Percentiles rank a stretch among this genome's conserved stretches.
Conservation (phyloP, 106 monocot species). For the Iris macrosiphon region DNA sequence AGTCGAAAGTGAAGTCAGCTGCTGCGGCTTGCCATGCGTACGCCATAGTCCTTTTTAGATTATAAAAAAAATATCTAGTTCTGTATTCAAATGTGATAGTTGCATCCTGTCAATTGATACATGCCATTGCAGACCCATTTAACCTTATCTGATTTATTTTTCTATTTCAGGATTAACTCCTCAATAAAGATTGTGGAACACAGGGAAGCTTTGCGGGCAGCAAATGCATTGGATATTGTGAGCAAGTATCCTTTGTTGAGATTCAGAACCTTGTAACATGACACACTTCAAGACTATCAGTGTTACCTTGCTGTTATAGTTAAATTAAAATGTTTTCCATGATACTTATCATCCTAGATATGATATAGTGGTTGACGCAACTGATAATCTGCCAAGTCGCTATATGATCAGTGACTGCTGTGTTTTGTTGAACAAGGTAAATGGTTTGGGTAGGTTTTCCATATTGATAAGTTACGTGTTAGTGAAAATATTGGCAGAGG, state of each 20-base stretch:
- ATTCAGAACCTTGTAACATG: not conserved
- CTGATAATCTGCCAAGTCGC: conserved; percentile 84
- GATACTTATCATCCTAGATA: conserved; percentile 58
- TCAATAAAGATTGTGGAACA: conserved; percentile 76
- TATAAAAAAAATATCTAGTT: not conserved
- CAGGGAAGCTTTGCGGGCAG: conserved; percentile 53
- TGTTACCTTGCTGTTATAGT: not conserved
- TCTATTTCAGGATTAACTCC: conserved; percentile 77
- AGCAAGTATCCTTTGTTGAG: conserved; percentile 78
- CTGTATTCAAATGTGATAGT: too few species aligned
- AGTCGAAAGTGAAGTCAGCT: conserved; percentile 79
- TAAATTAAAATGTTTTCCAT: conserved; percentile 19
- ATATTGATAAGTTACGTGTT: conserved; percentile 28
- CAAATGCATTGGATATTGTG: conserved; percentile 84
- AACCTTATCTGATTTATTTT: conserved; percentile 11
- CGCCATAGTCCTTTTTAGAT: conserved; percentile 17
- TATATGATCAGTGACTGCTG: conserved; percentile 96
- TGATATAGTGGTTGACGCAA: conserved; percentile 93
- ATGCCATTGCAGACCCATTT: too few species aligned
- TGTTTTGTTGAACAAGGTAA: conserved; percentile 81
- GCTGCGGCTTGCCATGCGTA: conserved; percentile 82
- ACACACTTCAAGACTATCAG: not conserved
- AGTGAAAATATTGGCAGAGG: too few species aligned
- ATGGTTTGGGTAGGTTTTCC: not conserved
- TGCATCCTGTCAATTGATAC: too few species aligned